Evolutionary conservation across 83 land plant species (phyloP), one percentile per base, ranked within the genome.

Genomic region (Picea mariana): DNA sequence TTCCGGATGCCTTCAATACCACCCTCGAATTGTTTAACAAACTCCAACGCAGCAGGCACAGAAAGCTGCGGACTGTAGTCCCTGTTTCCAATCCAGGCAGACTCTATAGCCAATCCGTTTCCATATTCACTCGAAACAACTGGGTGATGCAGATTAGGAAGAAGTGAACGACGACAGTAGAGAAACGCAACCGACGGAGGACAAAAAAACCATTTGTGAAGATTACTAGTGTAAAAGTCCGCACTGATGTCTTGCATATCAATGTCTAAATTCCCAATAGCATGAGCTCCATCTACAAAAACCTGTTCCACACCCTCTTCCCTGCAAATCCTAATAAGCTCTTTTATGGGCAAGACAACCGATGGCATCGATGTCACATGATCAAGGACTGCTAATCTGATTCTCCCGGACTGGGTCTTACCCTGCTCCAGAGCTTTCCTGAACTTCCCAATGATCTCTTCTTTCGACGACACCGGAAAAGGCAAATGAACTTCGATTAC

Each of bases 251-350:
- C 91, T 62, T 85, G 79, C 87, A 89, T 65, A 69, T 87, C 67
- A 5, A 89, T 67, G 17, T 87, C 87, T 0, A 89, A 55, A 42
- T 85, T 87, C 34, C 91, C 91, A 26, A 87, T 87, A 21, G 87
- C 83, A 76, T 89, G 91, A 23, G 91, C 91, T 24, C 91, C 91
- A 83, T 89, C 91, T 12, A 89, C 82, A 61, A 89, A 87, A 68
- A 89, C 62, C 49, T 80, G 80, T 65, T 89, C 90, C 71, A 89
- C 85, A 11, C 91, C 91, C 72, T 84, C 87, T 9, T 82, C 72
- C 31, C 91, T 82, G 85, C 90, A 89, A 27, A 89, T 81, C 13
- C 31, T 73, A 3, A 87, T 86, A 15, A 89, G 87, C 77, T 85
- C 77, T 78, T 73, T 64, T 2, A 87, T 21, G 15, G 91, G 91